Evolutionary conservation across 2,329 filamentous ascomycete genomes (phyloP), one percentile per base, ranked within the genome.

Genomic region (Hypoxylon sp.): DNA sequence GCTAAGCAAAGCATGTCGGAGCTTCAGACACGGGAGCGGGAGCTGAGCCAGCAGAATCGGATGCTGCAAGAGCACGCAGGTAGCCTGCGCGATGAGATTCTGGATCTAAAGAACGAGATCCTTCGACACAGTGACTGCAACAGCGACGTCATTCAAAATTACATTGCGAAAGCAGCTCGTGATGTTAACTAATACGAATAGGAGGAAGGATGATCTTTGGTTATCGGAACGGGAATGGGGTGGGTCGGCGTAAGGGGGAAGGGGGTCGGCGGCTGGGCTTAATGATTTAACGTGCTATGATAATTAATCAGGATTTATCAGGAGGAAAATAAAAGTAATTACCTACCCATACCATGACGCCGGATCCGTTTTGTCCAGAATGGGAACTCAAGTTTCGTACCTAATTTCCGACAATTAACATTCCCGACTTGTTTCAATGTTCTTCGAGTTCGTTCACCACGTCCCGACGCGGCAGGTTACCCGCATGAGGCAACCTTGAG

Each of bases 131-230:
- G 72, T 50, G 61, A 53, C 3, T 78, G 77, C 64, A 58, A 77
- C 64, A 78, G 76, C 72, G 65, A 70, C 2, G 59, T 76, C 49
- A 75, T 78, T 68, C 75, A 78, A 53, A 71, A 70, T 58, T 76
- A 75, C 64, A 78, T 76, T 65, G 68, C 63, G 63, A 71, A 70
- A 30, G 72, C 73, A 14, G 73, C 74, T 3, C 68, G 70, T 7
- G 66, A 69, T 1, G 49, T 72, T 3, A 63, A 57, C 25, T 70
- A n/a, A 63, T 13, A 5, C 0, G 33, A 37, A 33, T 33, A 10
- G 2, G 30, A 33, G 11, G 31, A 27, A n/a, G n/a, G 8, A n/a
- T 13, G 6, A 30, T 40, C 14, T 6, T 37, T 37, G 13, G n/a
- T 5, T 37, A 37, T 37, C 7, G 17, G 17, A 22, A 44, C 2